These are phyloP conservation scores for Oxyria digyna DNA, from an alignment of 148 eudicot genomes.

Conservation along the genomic window DNA sequence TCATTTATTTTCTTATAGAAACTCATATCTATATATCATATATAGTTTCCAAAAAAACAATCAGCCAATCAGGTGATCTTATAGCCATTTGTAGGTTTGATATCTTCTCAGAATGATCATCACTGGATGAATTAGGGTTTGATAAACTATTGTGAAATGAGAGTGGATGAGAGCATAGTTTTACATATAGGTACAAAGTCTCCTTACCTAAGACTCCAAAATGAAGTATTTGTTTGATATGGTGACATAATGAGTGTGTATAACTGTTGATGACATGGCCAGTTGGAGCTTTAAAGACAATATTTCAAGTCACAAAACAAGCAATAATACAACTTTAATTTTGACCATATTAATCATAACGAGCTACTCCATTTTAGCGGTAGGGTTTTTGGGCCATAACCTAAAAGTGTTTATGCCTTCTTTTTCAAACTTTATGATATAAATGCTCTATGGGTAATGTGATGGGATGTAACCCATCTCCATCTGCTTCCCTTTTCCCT, in stretches of 20 bases:
- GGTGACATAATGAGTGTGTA: background rate
- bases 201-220: background rate
- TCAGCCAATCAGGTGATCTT: too few species aligned
- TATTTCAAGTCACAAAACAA: slow-evolving; percentile 1
- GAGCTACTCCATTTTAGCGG: background rate
- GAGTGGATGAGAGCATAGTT: background rate
- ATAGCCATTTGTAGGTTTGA: too few species aligned
- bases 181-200: background rate
- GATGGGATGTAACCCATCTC: slow-evolving; percentile 8
- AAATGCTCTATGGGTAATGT: background rate
- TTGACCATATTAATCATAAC: slow-evolving; percentile 8
- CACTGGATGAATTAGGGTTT: background rate
- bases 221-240: background rate
- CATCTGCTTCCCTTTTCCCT: slow-evolving; percentile 4
- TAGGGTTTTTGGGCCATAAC: background rate
- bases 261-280: slow-evolving; percentile 3
- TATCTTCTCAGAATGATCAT: too few species aligned
- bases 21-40: too few species aligned
- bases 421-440: slow-evolving; percentile 1
- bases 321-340: slow-evolving; percentile 2
- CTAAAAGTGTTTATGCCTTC: background rate
- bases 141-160: background rate
- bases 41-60: too few species aligned
- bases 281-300: slow-evolving; percentile 5
- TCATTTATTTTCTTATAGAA: too few species aligned